Conservation (phyloP, 441 rosid species). For the Flueggea neowawraea region DNA sequence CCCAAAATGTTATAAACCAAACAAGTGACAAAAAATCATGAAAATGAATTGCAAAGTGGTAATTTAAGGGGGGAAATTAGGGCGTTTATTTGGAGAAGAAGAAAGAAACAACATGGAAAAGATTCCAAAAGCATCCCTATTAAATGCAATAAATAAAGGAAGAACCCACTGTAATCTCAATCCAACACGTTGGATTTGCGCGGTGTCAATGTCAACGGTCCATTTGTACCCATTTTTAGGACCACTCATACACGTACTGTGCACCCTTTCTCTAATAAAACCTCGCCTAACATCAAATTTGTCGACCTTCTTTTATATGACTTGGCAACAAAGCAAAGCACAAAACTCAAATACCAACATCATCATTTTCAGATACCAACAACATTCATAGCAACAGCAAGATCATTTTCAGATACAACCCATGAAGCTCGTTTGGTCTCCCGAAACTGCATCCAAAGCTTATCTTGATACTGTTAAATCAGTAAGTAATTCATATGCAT, state of each 20-base stretch:
- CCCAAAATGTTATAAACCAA: no score
- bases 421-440: slow-evolving; percentile 92
- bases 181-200: slow-evolving; percentile 39
- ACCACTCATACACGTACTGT: no score
- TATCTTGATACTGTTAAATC: slow-evolving; percentile 76
- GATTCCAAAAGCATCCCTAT: no score
- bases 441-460: slow-evolving; percentile 78
- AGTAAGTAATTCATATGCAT: slow-evolving; percentile 28
- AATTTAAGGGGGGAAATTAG: no score
- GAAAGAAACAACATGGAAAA: no score
- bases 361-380: neutral
- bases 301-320: neutral
- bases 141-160: no score
- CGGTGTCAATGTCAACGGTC: slow-evolving; percentile 42
- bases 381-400: slow-evolving; percentile 1
- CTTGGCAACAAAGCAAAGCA: slow-evolving; percentile 20
- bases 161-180: slow-evolving; percentile 27
- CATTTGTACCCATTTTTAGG: slow-evolving; percentile 4
- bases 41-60: no score
- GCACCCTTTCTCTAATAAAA: slow-evolving; percentile 4
- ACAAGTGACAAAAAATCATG: no score
- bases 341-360: slow-evolving; percentile 5
- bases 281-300: neutral
- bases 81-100: no score
- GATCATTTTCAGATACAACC: neutral